phyloP scores from a whole-genome alignment of 2,329 filamentous ascomycete genomes.

The Emmonsiellopsis sp. region DNA sequence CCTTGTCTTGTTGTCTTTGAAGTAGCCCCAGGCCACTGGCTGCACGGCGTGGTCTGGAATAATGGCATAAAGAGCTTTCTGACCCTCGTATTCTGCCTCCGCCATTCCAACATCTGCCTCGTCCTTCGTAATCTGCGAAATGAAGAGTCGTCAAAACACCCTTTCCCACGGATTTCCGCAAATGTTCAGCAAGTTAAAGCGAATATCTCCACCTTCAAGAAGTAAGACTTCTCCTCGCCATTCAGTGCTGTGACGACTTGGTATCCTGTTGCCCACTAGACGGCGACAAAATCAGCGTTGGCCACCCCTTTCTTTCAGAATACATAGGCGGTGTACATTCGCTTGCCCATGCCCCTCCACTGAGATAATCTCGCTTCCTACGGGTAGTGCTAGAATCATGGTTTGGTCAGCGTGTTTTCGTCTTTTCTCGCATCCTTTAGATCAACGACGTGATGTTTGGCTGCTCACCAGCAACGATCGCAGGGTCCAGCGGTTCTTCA shows the following conservation, averaged over 20 bases:
- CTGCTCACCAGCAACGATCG: neutral
- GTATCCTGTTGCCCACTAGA: neutral
- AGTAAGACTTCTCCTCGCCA: conserved; percentile 6
- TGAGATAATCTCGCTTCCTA: conserved; percentile 1
- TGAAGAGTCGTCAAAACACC: too few relatives aligned
- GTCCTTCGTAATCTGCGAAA: conserved; percentile 11
- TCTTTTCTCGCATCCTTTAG: neutral
- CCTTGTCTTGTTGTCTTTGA: conserved; percentile 6
- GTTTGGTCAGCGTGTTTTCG: neutral
- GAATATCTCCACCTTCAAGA: conserved; percentile 7
- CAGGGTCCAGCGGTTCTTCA: neutral
- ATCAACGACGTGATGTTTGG: neutral
- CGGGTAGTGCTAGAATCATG: neutral
- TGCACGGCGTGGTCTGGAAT: conserved; percentile 14
- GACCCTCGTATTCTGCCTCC: conserved; percentile 15
- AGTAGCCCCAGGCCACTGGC: conserved; percentile 14
- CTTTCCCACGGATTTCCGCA: neutral
- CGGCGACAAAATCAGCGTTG: neutral
- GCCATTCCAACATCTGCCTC: conserved; percentile 13
- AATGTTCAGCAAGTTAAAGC: neutral
- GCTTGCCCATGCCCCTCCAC: neutral
- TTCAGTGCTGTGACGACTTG: conserved; percentile 5
- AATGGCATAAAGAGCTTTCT: conserved; percentile 10
- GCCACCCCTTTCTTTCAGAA: neutral
- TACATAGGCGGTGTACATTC: neutral